Evolutionary conservation across 768 basidiomycete genomes (phyloP).

Genomic region (Pholiota molesta): DNA sequence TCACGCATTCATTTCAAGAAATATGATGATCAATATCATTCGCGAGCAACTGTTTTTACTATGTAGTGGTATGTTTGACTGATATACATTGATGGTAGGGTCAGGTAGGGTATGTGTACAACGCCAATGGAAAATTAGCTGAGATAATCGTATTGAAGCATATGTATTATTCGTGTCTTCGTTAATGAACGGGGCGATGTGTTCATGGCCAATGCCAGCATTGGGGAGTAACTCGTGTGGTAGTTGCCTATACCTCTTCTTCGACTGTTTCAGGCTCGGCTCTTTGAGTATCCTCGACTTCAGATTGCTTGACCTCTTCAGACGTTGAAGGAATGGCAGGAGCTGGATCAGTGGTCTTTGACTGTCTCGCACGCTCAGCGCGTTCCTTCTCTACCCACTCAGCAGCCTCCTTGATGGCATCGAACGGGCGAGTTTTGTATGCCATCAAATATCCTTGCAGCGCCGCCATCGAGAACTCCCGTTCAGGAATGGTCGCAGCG

Average conservation of each 20-base stretch:
- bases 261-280: not conserved
- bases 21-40: not conserved
- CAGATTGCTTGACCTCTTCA: not conserved
- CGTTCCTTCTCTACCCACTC: constrained; percentile 55
- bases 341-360: not conserved
- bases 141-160: not conserved
- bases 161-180: too few species aligned
- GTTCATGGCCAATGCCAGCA: not conserved
- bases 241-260: not conserved
- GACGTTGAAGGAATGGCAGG: not conserved
- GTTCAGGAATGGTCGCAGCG: constrained; percentile 51
- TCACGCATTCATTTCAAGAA: not conserved
- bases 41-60: not conserved
- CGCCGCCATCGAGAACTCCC: constrained; percentile 50
- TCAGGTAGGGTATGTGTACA: not conserved
- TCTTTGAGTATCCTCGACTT: not conserved
- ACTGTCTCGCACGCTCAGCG: constrained; percentile 18
- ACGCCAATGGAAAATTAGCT: not conserved
- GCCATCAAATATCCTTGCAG: constrained; percentile 69
- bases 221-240: too few species aligned
- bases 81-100: constrained; percentile 1
- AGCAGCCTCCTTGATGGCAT: constrained; percentile 49
- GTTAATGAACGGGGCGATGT: not conserved
- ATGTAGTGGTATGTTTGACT: not conserved
- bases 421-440: constrained; percentile 61